Evolutionary conservation across 768 basidiomycete genomes (phyloP).

Genomic region (Suillus weaverae): DNA sequence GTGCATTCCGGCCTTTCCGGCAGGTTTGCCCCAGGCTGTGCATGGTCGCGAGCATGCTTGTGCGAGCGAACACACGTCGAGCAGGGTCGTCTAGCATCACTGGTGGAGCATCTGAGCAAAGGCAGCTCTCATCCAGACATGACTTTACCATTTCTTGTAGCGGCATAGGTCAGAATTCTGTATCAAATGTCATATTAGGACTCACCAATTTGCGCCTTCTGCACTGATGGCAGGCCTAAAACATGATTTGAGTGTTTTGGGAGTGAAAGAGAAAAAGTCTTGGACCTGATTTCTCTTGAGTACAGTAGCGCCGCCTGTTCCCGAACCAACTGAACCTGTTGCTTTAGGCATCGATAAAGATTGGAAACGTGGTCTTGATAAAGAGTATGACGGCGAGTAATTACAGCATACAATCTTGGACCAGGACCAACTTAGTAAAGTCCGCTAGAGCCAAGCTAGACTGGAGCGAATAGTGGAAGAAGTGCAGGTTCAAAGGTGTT

Average conservation of each 20-base stretch:
- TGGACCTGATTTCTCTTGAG: slow-evolving; percentile 29
- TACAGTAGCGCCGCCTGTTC: slow-evolving; percentile 4
- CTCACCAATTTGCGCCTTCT: slow-evolving; percentile 72
- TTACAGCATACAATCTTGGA: slow-evolving; percentile 3
- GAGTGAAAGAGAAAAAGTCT: neutral
- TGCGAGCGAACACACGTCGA: slow-evolving; percentile 78
- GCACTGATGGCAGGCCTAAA: slow-evolving; percentile 54
- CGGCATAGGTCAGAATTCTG: slow-evolving; percentile 20
- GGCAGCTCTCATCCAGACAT: neutral
- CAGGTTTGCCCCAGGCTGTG: slow-evolving; percentile 53
- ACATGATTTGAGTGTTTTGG: neutral
- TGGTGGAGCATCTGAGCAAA: slow-evolving; percentile 26
- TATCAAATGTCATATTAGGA: slow-evolving; percentile 8
- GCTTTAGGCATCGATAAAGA: slow-evolving; percentile 41
- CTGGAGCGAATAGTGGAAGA: neutral
- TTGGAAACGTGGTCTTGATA: slow-evolving; percentile 6
- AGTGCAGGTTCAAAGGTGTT: neutral
- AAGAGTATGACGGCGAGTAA: neutral
- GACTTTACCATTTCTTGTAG: slow-evolving; percentile 59
- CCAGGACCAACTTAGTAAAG: neutral
- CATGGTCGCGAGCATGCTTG: slow-evolving; percentile 64
- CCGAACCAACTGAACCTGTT: slow-evolving; percentile 11
- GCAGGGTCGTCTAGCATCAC: slow-evolving; percentile 76
- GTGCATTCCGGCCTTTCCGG: slow-evolving; percentile 68
- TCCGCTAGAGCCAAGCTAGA: too few relatives aligned